These are phyloP conservation scores for Colletotrichum lupini DNA, from an alignment of 2,329 filamentous ascomycete species.

Conservation along the genomic window DNA sequence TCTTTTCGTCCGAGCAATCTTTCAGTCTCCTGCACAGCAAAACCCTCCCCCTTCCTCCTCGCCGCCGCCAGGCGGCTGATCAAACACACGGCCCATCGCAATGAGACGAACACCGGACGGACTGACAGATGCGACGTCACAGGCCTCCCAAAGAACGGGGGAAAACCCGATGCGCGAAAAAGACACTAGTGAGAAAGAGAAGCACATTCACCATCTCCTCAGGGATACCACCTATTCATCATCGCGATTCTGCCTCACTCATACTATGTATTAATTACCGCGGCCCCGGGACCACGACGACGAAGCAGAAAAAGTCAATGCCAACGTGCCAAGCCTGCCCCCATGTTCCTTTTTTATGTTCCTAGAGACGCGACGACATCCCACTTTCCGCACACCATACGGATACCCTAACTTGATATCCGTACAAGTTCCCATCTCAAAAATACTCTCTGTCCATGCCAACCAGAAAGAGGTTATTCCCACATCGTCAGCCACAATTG, in stretches of 20 bases:
- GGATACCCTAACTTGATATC: not conserved
- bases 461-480: conserved; percentile 26
- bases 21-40: not conserved
- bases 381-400: conserved; percentile 13
- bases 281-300: not conserved
- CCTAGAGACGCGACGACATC: not conserved
- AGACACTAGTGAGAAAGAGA: not conserved
- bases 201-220: not conserved
- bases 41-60: not conserved
- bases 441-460: not conserved
- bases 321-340: not conserved
- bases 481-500: conserved; percentile 5
- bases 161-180: not conserved
- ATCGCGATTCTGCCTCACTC: not conserved
- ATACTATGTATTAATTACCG: not conserved
- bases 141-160: not conserved
- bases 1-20: not conserved
- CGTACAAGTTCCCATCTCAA: not conserved
- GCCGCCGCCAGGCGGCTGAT: not conserved
- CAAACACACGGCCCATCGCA: conserved; percentile 2
- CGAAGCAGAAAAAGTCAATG: not conserved
- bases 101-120: conserved; percentile 26
- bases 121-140: conserved; percentile 18
- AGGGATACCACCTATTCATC: too few relatives aligned
- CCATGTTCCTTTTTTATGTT: not conserved